Conservation (phyloP, 2,329 filamentous ascomycete genomes). For the Paraphaeosphaeria minitans region DNA sequence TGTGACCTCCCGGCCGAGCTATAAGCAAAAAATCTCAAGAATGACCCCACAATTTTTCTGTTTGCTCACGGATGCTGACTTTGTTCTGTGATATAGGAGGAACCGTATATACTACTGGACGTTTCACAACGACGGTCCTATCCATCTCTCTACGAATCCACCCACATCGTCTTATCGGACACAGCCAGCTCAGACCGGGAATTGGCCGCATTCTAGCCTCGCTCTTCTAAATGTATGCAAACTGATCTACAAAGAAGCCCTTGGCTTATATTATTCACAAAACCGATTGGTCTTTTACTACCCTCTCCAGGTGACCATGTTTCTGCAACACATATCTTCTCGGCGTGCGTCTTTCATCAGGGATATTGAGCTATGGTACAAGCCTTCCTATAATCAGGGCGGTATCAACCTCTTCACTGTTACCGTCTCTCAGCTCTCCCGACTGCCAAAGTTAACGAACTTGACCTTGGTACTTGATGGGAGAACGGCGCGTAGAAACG, state of each 20-base stretch:
- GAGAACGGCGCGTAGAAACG: neutral
- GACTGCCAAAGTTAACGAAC: slow-evolving; percentile 19
- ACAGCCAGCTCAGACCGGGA: neutral
- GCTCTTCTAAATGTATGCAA: slow-evolving; percentile 26
- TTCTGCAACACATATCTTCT: slow-evolving; percentile 18
- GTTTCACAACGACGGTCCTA: slow-evolving; percentile 20
- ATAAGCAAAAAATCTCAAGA: neutral
- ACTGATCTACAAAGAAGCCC: slow-evolving; percentile 30
- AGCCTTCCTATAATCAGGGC: slow-evolving; percentile 19
- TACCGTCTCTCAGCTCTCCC: slow-evolving; percentile 19
- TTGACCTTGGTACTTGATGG: slow-evolving; percentile 23
- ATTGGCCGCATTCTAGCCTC: slow-evolving; percentile 19
- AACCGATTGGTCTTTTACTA: slow-evolving; percentile 35
- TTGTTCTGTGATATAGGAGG: slow-evolving; percentile 22
- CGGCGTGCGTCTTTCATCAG: slow-evolving; percentile 20
- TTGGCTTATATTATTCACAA: slow-evolving; percentile 27
- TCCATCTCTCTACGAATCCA: slow-evolving; percentile 25
- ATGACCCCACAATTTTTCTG: neutral
- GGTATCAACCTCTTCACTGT: slow-evolving; percentile 25
- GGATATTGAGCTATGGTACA: slow-evolving; percentile 31
- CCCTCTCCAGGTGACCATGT: slow-evolving; percentile 25
- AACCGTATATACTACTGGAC: slow-evolving; percentile 30
- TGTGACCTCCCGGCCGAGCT: neutral
- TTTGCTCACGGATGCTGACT: slow-evolving; percentile 25
- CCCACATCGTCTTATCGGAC: slow-evolving; percentile 7